These are phyloP conservation scores for Holtermannia corniformis DNA, from an alignment of 768 basidiomycete species.

Conservation along the genomic window DNA sequence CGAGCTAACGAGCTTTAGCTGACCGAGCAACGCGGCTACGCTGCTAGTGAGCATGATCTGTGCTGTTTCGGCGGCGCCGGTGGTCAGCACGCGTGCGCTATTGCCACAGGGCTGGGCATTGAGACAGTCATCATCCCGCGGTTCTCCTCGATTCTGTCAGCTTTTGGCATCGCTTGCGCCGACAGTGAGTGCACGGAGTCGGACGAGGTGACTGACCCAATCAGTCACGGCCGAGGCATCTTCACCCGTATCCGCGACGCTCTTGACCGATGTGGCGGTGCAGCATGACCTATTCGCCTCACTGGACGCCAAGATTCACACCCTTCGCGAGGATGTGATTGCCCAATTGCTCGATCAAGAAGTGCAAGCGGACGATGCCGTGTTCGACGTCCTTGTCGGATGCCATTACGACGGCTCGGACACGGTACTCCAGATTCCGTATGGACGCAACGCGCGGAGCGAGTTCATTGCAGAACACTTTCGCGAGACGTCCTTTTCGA, in stretches of 20 bases:
- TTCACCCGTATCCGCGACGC: constrained; percentile 1
- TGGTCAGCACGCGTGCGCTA: constrained; percentile 88
- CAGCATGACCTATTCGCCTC: constrained; percentile 87
- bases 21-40: constrained; percentile 20
- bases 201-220: not conserved
- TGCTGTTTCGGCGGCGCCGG: constrained; percentile 74
- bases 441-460: constrained; percentile 4
- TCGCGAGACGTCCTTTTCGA: constrained; percentile 22
- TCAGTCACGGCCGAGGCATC: not conserved
- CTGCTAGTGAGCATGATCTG: constrained; percentile 19
- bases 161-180: constrained; percentile 86
- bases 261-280: constrained; percentile 47
- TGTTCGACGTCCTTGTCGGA: constrained; percentile 13
- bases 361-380: constrained; percentile 2
- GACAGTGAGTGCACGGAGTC: constrained; percentile 30
- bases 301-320: constrained; percentile 76
- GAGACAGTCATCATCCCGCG: constrained; percentile 78
- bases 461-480: constrained; percentile 22
- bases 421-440: constrained; percentile 20
- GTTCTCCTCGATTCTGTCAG: constrained; percentile 85
- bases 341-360: constrained; percentile 9
- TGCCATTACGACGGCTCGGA: constrained; percentile 24
- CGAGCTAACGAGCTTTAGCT: constrained; percentile 2
- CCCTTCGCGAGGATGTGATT: constrained; percentile 34
- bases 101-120: constrained; percentile 75